Conservation (phyloP, 495 filamentous ascomycete species). For the Lentithecium fluviatile region DNA sequence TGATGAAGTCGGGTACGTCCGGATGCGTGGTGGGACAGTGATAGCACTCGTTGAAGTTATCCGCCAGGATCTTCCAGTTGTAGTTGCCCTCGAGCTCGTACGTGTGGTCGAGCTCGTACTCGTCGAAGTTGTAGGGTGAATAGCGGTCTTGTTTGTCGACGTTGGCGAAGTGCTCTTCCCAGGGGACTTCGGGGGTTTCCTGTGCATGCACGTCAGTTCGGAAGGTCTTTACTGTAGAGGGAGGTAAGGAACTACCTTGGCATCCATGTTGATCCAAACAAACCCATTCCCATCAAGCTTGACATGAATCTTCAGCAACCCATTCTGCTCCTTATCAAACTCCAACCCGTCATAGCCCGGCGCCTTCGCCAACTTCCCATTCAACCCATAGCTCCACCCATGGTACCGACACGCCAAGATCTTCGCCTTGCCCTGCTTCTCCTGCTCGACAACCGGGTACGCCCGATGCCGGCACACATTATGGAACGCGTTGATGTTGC, state of each 20-base stretch:
- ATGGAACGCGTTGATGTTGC: constrained; percentile 56
- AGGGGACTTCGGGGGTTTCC: constrained; percentile 45
- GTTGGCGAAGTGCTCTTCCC: constrained; percentile 47
- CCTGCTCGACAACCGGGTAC: constrained; percentile 53
- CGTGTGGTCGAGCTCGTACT: constrained; percentile 51
- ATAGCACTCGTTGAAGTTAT: constrained; percentile 56
- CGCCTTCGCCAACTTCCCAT: constrained; percentile 58
- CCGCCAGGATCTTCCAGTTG: constrained; percentile 56
- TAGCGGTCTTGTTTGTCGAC: constrained; percentile 45
- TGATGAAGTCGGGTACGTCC: constrained; percentile 47
- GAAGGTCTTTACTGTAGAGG: no score
- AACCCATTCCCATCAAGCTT: constrained; percentile 52
- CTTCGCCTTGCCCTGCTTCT: constrained; percentile 49
- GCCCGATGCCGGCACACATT: constrained; percentile 60
- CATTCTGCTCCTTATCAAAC: constrained; percentile 57
- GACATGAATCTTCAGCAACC: constrained; percentile 49
- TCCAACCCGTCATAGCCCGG: constrained; percentile 56
- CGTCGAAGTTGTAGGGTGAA: constrained; percentile 46
- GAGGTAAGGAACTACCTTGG: neutral
- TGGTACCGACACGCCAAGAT: constrained; percentile 62
- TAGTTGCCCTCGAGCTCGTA: constrained; percentile 49
- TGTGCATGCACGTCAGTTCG: no score
- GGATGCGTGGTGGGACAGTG: constrained; percentile 54
- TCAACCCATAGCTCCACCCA: constrained; percentile 61
- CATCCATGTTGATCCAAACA: constrained; percentile 54